Percentiles rank a stretch among this genome's conserved stretches.
Conservation (phyloP, 2,329 filamentous ascomycete species). For the Apiospora pterosperma region DNA sequence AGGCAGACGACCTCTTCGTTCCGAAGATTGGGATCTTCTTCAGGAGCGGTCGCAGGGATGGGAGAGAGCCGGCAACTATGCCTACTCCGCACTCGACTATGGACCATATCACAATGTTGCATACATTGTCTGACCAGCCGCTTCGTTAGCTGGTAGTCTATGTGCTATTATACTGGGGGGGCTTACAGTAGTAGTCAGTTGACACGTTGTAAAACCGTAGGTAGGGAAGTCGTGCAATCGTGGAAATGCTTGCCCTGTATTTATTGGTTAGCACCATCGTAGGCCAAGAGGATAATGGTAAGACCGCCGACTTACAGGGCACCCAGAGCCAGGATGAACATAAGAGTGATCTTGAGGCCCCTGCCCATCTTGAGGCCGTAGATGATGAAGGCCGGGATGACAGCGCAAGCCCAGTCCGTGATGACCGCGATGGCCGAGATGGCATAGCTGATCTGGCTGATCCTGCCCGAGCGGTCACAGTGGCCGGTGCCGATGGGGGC, state of each 20-base stretch:
- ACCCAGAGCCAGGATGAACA: background rate
- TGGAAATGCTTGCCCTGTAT: constrained; percentile 13
- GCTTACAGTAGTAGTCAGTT: constrained; percentile 12
- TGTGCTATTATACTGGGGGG: background rate
- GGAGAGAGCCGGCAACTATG: constrained; percentile 22
- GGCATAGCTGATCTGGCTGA: constrained; percentile 3
- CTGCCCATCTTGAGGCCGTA: background rate
- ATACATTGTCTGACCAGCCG: background rate
- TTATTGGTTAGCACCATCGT: background rate
- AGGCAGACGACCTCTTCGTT: background rate
- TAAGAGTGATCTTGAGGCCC: background rate
- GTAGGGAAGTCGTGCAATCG: constrained; percentile 13
- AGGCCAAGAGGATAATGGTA: constrained; percentile 9
- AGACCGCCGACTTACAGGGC: constrained; percentile 10
- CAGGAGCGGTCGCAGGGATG: constrained; percentile 19
- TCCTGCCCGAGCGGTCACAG: background rate
- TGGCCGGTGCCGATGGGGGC: background rate
- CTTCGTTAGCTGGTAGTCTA: rapidly evolving
- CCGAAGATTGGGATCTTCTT: background rate
- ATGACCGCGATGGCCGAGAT: constrained; percentile 13
- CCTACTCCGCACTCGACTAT: constrained; percentile 23
- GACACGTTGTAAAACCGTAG: background rate
- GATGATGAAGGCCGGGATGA: background rate
- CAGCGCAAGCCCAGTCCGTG: background rate
- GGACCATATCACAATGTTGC: constrained; percentile 22